These are phyloP conservation scores for Vitis cinerea DNA, from an alignment of 164 flowering plant species.

Conservation along the genomic window DNA sequence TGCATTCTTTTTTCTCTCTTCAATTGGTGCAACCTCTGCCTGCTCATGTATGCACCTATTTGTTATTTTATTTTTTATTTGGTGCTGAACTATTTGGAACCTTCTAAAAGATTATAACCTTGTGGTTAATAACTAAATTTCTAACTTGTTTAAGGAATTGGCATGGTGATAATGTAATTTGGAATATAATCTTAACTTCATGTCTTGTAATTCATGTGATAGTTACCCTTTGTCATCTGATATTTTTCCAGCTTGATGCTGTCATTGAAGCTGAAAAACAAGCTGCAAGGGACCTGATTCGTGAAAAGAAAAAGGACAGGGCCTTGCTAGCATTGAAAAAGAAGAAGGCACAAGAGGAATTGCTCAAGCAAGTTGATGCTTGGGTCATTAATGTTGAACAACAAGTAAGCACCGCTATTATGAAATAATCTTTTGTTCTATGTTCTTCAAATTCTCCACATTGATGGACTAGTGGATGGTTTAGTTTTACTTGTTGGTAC, in stretches of 20 bases:
- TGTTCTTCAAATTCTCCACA: background rate
- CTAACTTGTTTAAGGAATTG: background rate
- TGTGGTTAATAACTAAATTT: background rate
- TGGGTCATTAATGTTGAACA: constrained; percentile 95
- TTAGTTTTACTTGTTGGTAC: background rate
- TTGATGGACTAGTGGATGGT: too few relatives aligned
- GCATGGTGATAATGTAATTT: background rate
- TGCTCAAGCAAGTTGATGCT: constrained; percentile 87
- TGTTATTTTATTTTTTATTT: too few relatives aligned
- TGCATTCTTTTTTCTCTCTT: too few relatives aligned
- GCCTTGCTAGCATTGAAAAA: constrained; percentile 92
- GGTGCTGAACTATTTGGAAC: too few relatives aligned
- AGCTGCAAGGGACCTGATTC: constrained; percentile 88
- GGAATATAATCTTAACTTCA: background rate
- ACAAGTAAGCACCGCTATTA: constrained; percentile 47
- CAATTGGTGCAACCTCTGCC: too few relatives aligned
- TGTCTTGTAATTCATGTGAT: background rate
- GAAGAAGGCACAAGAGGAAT: constrained; percentile 89
- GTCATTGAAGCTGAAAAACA: constrained; percentile 97
- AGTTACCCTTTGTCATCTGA: background rate
- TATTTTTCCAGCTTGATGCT: constrained; percentile 60
- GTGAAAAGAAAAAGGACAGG: constrained; percentile 92
- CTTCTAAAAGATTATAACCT: background rate
- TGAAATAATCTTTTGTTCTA: background rate
- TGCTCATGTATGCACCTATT: too few relatives aligned